Evolutionary conservation across 257 asterid species (phyloP).

Genomic region (Solanum lycopersicoides): DNA sequence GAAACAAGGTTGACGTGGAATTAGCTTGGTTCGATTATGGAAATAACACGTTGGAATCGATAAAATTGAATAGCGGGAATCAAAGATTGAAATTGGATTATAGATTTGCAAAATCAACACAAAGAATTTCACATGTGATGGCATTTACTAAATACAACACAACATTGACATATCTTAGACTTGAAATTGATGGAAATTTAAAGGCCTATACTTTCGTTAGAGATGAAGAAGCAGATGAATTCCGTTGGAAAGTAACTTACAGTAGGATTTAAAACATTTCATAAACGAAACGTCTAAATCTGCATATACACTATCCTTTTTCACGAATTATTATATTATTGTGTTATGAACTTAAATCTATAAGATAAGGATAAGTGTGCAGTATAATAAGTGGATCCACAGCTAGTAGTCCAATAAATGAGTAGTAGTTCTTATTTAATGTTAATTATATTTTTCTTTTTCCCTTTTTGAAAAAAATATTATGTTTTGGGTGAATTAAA

Average conservation of each 20-base stretch:
- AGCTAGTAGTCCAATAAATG: neutral
- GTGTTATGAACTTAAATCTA: no score
- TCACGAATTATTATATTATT: no score
- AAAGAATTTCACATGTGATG: neutral
- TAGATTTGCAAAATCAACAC: neutral
- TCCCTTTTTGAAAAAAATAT: neutral
- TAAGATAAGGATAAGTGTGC: neutral
- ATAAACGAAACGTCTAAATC: neutral
- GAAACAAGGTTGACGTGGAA: neutral
- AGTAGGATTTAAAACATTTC: neutral
- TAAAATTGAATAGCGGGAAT: slow-evolving; percentile 5
- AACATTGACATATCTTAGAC: slow-evolving; percentile 28
- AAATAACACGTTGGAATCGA: neutral
- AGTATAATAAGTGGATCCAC: neutral
- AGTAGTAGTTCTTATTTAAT: neutral
- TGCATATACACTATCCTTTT: fast-evolving
- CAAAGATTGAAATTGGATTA: neutral
- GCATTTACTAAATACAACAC: slow-evolving; percentile 22
- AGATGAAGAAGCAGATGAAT: neutral
- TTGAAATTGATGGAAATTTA: slow-evolving; percentile 34
- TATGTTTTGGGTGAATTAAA: neutral
- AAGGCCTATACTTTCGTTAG: slow-evolving; percentile 19
- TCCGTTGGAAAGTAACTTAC: slow-evolving; percentile 10
- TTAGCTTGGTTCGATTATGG: neutral
- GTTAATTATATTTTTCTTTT: neutral